These are phyloP conservation scores for Yamadazyma siamensis DNA, from an alignment of 1,139 yeast species.

Conservation along the genomic window DNA sequence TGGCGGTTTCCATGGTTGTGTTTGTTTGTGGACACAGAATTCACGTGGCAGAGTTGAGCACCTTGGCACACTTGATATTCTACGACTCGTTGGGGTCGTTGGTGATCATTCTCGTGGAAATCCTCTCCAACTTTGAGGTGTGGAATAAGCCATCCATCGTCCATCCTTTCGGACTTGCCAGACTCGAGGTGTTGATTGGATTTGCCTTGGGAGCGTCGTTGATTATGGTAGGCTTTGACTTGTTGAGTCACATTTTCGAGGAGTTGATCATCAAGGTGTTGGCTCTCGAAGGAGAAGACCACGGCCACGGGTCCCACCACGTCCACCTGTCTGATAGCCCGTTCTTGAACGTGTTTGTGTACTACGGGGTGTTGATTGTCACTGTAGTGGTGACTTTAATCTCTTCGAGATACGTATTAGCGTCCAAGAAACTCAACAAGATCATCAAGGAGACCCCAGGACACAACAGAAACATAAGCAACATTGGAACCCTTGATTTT, in stretches of 20 bases:
- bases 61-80: slow-evolving; percentile 81
- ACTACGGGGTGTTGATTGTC: slow-evolving; percentile 24
- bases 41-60: slow-evolving; percentile 62
- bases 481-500: slow-evolving; percentile 13
- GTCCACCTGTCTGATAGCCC: slow-evolving; percentile 42
- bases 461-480: slow-evolving; percentile 14
- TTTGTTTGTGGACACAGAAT: slow-evolving; percentile 60
- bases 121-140: slow-evolving; percentile 85
- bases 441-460: slow-evolving; percentile 22
- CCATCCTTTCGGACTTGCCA: slow-evolving; percentile 87
- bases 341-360: slow-evolving; percentile 15
- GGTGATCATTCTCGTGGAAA: slow-evolving; percentile 67
- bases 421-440: slow-evolving; percentile 32
- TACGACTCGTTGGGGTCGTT: slow-evolving; percentile 84
- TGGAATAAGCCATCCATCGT: slow-evolving; percentile 85
- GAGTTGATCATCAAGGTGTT: slow-evolving; percentile 57
- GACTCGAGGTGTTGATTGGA: slow-evolving; percentile 83
- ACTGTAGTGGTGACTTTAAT: slow-evolving; percentile 32
- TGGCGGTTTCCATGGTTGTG: slow-evolving; percentile 51
- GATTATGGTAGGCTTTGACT: slow-evolving; percentile 86
- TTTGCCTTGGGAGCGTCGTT: slow-evolving; percentile 84
- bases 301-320: slow-evolving; percentile 44
- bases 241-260: slow-evolving; percentile 80
- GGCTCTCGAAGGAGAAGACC: slow-evolving; percentile 29
- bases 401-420: slow-evolving; percentile 35